phyloP scores from a whole-genome alignment of 192 early-diverging fungal genomes.

The Coemansia asiatica region DNA sequence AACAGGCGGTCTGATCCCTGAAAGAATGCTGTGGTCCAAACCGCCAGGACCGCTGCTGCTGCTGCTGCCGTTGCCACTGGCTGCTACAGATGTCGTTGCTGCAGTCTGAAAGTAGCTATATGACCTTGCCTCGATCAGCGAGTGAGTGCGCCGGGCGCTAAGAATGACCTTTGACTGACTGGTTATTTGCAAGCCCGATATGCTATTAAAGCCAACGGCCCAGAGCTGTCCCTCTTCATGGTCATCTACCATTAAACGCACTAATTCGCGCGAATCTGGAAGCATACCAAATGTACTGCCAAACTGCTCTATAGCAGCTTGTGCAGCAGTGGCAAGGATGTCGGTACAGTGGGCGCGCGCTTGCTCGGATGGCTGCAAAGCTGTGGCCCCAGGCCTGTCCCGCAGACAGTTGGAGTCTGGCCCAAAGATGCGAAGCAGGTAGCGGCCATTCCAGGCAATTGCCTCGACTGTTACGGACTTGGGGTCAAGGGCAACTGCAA shows the following conservation, averaged over 20 bases:
- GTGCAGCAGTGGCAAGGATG: conserved; percentile 50
- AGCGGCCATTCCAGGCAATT: conserved; percentile 53
- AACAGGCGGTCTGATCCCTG: background rate
- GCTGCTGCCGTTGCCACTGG: background rate
- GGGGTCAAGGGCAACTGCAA: conserved; percentile 46
- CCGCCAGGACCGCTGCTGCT: background rate
- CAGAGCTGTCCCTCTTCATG: conserved; percentile 49
- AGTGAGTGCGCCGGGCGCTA: conserved; percentile 36
- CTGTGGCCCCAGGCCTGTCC: conserved; percentile 40
- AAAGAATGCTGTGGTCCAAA: background rate
- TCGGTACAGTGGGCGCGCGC: conserved; percentile 48
- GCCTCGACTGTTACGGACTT: conserved; percentile 44
- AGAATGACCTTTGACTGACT: conserved; percentile 44
- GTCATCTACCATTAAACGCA: conserved; percentile 52
- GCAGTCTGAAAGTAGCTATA: conserved; percentile 11
- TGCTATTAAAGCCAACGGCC: conserved; percentile 47
- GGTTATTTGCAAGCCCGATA: conserved; percentile 48
- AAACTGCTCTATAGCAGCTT: conserved; percentile 52
- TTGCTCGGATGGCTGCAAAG: conserved; percentile 28
- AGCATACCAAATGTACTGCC: conserved; percentile 52
- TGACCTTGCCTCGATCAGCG: conserved; percentile 28
- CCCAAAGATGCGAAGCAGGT: conserved; percentile 49
- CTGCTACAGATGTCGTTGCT: background rate
- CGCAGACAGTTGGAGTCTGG: conserved; percentile 35
- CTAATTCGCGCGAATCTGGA: conserved; percentile 49